Percentiles rank a stretch among this genome's conserved stretches.
phyloP scores from a whole-genome alignment of 768 basidiomycete genomes.

The Calocera cornea region DNA sequence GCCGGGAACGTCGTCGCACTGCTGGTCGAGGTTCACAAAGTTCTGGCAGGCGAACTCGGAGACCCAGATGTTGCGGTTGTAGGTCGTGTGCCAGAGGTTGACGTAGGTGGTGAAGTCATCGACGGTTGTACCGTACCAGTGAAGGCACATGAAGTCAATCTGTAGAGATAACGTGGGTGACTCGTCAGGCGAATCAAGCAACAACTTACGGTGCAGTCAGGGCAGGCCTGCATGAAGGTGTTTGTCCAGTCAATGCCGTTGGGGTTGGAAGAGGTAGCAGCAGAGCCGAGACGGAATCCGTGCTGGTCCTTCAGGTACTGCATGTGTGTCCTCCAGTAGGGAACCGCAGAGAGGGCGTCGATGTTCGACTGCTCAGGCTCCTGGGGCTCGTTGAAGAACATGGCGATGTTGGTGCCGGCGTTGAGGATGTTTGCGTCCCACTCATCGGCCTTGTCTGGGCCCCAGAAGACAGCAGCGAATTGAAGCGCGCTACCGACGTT shows the following conservation, averaged over 20 bases:
- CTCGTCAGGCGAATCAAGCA: background rate
- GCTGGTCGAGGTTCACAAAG: background rate
- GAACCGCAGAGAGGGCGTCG: constrained; percentile 34
- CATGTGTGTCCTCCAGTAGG: constrained; percentile 49
- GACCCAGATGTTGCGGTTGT: constrained; percentile 37
- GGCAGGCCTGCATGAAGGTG: constrained; percentile 42
- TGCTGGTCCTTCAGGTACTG: constrained; percentile 35
- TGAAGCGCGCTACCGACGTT: constrained; percentile 26
- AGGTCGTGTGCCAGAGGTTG: constrained; percentile 32
- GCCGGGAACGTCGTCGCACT: constrained; percentile 2
- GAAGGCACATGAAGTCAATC: constrained; percentile 46
- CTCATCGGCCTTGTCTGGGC: constrained; percentile 34
- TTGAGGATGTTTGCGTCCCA: constrained; percentile 35
- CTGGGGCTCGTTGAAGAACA: constrained; percentile 76
- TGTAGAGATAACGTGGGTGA: constrained; percentile 18
- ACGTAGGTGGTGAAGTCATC: constrained; percentile 42
- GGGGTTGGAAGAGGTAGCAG: constrained; percentile 51
- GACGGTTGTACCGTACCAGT: constrained; percentile 50
- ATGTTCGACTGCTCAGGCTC: constrained; percentile 49
- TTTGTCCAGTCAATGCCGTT: constrained; percentile 51
- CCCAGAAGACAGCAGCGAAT: constrained; percentile 61
- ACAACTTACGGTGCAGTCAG: constrained; percentile 36
- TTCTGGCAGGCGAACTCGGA: constrained; percentile 59
- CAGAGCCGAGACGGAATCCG: constrained; percentile 49
- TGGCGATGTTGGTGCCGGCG: constrained; percentile 33